Base-by-base conservation (phyloP, 2,329 filamentous ascomycete species). In the Fusarium haematococcum region DNA sequence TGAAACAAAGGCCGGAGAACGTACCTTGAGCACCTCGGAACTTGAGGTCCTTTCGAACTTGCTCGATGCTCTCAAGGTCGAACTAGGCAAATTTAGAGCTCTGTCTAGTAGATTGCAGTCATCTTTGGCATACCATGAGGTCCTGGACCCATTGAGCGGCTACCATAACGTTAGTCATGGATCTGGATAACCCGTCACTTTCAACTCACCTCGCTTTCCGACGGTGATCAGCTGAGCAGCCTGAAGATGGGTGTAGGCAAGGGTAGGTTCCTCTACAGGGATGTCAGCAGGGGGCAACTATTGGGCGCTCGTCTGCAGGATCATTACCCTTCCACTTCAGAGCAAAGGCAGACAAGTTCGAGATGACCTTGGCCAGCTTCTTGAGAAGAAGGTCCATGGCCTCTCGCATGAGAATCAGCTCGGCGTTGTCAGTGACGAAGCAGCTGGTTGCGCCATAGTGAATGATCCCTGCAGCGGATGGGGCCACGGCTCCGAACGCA, bases 291-390 rank as follows among this genome's bases (percentile, higher is more conserved):
- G 57, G 41, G 43, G 43, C 18, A 27, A 20, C 59, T 59, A 32
- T 56, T 32, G n/a, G 18, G 11, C 3, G 20, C 27, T 33, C 10
- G 11, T 48, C 14, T 43, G 3, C 23, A 48, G 43, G 5, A 48
- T 48, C 43, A 27, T 48, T 48, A 48, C 43, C 43, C 33, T 64
- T 69, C 45, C 59, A 58, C 63, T 69, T 43, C 25, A 69, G 57
- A 43, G 67, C 62, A 23, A 69, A 57, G 14, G 58, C 35, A 10
- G 14, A n/a, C 8, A 69, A 25, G 57, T 69, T 66, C 3, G 32
- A 27, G 27, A 69, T 48, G 11, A 66, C 63, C 67, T 69, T 69
- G 48, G 67, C 67, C 18, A 69, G 9, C 56, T 69, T 69, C 11
- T 39, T 39, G 25, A 58, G 37, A 11, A 69, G 41, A 7, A 69